phyloP scores from a whole-genome alignment of 2,329 filamentous ascomycete genomes.

The Diaporthe ampelina region DNA sequence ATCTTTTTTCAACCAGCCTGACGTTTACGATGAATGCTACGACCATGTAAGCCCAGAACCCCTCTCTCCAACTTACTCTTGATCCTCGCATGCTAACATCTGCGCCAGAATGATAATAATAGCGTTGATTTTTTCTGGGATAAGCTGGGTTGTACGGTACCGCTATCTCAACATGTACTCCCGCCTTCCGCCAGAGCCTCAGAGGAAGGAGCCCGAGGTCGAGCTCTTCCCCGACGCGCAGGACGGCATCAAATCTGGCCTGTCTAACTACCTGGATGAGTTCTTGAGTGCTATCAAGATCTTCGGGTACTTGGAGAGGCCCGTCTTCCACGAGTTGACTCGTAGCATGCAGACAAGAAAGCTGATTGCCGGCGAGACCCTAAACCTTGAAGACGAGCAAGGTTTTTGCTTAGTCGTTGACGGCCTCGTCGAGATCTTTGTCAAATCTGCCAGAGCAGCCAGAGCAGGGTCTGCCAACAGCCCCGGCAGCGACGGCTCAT shows the following conservation, averaged over 20 bases:
- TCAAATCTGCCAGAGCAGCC: conserved; percentile 82
- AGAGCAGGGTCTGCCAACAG: conserved; percentile 57
- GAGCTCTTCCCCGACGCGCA: conserved; percentile 95
- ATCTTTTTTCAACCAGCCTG: conserved; percentile 89
- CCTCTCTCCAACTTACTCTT: conserved; percentile 31
- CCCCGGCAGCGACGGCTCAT: conserved; percentile 61
- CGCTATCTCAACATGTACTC: conserved; percentile 98
- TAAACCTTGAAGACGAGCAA: conserved; percentile 96
- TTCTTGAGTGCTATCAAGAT: conserved; percentile 99
- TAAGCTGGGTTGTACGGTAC: conserved; percentile 95
- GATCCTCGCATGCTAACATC: conserved; percentile 40
- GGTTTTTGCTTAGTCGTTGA: conserved; percentile 98
- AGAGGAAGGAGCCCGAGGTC: conserved; percentile 94
- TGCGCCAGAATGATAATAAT: conserved; percentile 78
- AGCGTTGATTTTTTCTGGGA: conserved; percentile 81
- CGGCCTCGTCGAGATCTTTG: conserved; percentile 96
- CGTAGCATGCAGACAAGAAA: conserved; percentile 98
- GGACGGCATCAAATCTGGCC: conserved; percentile 87
- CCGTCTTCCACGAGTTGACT: conserved; percentile 97
- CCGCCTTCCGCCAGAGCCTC: conserved; percentile 91
- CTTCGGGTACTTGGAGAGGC: conserved; percentile 95
- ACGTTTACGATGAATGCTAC: conserved; percentile 99
- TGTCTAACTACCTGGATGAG: conserved; percentile 97
- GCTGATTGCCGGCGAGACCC: conserved; percentile 93
- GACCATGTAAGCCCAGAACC: conserved; percentile 76